Evolutionary conservation across 83 land plant species (phyloP).

Genomic region (Diphasiastrum complanatum): DNA sequence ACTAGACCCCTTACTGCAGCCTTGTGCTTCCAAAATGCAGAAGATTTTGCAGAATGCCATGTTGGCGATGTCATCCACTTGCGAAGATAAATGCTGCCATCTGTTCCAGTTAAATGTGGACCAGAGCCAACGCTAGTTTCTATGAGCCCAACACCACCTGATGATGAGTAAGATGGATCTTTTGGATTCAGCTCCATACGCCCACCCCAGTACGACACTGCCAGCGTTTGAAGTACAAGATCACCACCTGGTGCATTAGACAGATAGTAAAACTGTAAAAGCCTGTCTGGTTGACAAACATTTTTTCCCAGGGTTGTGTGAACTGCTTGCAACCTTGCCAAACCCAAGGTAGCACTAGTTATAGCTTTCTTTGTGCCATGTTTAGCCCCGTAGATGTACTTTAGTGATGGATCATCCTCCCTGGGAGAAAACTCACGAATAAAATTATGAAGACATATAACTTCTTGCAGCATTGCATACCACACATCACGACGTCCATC

Average conservation of each 20-base stretch:
- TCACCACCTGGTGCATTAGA: constrained; percentile 63
- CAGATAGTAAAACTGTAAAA: constrained; percentile 66
- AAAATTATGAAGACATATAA: constrained; percentile 54
- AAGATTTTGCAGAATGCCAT: constrained; percentile 55
- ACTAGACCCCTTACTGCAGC: constrained; percentile 47
- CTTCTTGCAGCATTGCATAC: constrained; percentile 65
- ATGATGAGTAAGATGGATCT: constrained; percentile 13
- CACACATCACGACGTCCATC: constrained; percentile 82
- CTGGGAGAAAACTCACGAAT: constrained; percentile 70
- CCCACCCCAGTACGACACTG: constrained; percentile 87
- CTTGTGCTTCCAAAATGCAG: constrained; percentile 65
- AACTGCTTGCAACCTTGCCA: constrained; percentile 81
- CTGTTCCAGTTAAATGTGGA: constrained; percentile 54
- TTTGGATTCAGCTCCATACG: constrained; percentile 41
- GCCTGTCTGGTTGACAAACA: constrained; percentile 50
- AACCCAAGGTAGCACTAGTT: constrained; percentile 45
- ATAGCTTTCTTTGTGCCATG: constrained; percentile 54
- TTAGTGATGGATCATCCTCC: constrained; percentile 46
- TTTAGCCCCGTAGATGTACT: constrained; percentile 58
- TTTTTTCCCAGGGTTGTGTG: constrained; percentile 45
- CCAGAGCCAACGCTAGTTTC: constrained; percentile 34
- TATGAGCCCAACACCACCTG: constrained; percentile 8
- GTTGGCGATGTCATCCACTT: constrained; percentile 76
- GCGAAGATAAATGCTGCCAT: constrained; percentile 76
- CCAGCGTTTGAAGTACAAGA: constrained; percentile 72